phyloP scores from a whole-genome alignment of 164 flowering plant species.

The Euptelea pleiosperma region DNA sequence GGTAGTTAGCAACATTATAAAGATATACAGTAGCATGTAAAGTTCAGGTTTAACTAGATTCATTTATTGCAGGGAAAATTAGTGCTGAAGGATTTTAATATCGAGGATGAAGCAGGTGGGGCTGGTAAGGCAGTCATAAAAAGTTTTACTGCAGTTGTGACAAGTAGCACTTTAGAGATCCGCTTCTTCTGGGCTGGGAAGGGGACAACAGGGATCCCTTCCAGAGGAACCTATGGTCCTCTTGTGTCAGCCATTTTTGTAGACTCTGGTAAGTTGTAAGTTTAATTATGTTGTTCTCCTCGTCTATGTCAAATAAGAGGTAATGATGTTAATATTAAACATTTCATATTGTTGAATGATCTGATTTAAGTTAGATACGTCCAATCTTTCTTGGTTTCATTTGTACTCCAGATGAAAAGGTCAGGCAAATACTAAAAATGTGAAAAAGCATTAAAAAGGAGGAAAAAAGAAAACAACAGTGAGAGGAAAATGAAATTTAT shows the following conservation, averaged over 20 bases:
- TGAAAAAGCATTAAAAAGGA: no score
- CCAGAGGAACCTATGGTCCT: constrained; percentile 46
- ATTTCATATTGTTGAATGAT: no score
- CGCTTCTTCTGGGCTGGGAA: constrained; percentile 45
- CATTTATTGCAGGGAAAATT: constrained; percentile 23
- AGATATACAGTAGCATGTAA: background rate
- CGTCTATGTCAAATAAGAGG: no score
- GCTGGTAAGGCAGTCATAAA: constrained; percentile 16
- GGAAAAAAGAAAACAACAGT: no score
- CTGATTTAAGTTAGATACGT: no score
- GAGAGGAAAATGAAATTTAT: no score
- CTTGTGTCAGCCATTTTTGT: constrained; percentile 49
- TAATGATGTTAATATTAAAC: no score
- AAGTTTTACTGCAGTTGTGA: constrained; percentile 27
- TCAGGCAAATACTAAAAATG: no score
- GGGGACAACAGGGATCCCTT: constrained; percentile 39
- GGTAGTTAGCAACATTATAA: constrained; percentile 29
- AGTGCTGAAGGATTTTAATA: constrained; percentile 38
- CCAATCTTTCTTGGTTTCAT: no score
- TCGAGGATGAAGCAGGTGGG: constrained; percentile 37
- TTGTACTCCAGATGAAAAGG: no score
- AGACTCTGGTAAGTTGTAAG: constrained; percentile 21
- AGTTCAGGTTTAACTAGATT: background rate
- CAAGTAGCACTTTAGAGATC: constrained; percentile 32
- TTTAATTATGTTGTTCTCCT: background rate